These are phyloP conservation scores for Atkinsonella texensis DNA, from an alignment of 2,329 filamentous ascomycete species.

Conservation along the genomic window DNA sequence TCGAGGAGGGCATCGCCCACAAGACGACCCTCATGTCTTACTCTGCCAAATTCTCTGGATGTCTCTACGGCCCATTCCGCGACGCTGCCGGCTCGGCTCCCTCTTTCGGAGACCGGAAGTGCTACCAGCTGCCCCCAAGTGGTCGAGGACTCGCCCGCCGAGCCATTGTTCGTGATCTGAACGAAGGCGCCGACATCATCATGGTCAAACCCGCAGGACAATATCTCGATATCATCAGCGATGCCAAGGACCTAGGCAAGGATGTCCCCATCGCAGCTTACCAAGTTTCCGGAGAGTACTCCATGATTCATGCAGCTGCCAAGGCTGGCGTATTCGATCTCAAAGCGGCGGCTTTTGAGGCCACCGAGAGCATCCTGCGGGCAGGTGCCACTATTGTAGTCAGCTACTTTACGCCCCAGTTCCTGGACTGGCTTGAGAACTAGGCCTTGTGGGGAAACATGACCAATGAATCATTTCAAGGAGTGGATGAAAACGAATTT, in stretches of 20 bases:
- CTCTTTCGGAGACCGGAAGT: constrained; percentile 86
- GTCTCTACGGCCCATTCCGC: constrained; percentile 91
- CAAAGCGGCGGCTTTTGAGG: constrained; percentile 89
- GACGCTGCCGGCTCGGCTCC: constrained; percentile 87
- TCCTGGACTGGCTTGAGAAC: constrained; percentile 53
- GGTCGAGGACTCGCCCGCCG: constrained; percentile 83
- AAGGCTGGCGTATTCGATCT: constrained; percentile 95
- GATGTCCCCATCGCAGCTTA: constrained; percentile 92
- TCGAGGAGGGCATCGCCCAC: constrained; percentile 87
- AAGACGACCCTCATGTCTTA: constrained; percentile 93
- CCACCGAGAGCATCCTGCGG: constrained; percentile 82
- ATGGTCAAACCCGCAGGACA: constrained; percentile 98
- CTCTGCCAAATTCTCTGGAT: constrained; percentile 94
- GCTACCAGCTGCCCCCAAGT: constrained; percentile 91
- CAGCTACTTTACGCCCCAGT: constrained; percentile 85
- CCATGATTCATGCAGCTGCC: constrained; percentile 93
- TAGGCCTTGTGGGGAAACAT: constrained; percentile 16
- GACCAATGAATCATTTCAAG: background rate
- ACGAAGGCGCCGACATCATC: constrained; percentile 91
- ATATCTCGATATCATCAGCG: constrained; percentile 94
- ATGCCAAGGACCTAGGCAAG: constrained; percentile 86
- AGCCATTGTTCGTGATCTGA: constrained; percentile 81
- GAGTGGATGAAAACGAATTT: background rate
- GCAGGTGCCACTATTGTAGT: constrained; percentile 89
- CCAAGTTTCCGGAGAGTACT: constrained; percentile 92